These are phyloP conservation scores for Ramaria sp. DNA, from an alignment of 768 basidiomycete genomes.

Conservation along the genomic window DNA sequence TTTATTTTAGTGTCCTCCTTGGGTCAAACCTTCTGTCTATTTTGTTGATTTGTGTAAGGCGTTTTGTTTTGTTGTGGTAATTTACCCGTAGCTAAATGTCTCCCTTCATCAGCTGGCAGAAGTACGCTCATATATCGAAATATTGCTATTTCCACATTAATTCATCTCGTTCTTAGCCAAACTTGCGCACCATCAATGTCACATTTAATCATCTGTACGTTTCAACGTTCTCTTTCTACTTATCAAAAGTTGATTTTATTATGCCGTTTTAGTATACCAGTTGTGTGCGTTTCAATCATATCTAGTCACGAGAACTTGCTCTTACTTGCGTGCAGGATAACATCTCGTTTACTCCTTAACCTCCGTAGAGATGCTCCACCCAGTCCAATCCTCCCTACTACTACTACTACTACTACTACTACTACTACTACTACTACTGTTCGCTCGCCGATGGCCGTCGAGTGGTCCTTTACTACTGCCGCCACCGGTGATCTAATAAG, in stretches of 20 bases:
- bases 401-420: no score
- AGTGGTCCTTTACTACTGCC: neutral
- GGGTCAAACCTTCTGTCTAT: neutral
- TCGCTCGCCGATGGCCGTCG: neutral
- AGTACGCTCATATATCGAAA: neutral
- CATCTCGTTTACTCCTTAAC: conserved; percentile 1
- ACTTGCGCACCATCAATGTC: conserved; percentile 1
- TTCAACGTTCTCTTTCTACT: neutral
- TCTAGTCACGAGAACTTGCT: neutral
- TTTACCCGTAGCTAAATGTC: neutral
- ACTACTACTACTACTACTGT: no score
- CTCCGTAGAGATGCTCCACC: neutral
- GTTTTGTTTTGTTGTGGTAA: neutral
- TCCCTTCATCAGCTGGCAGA: neutral
- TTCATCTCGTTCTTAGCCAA: neutral
- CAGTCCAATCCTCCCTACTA: neutral
- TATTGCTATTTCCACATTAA: neutral
- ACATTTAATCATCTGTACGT: conserved; percentile 1
- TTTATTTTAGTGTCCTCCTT: neutral
- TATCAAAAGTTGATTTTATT: neutral
- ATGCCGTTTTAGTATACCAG: neutral
- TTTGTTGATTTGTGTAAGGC: conserved; percentile 1
- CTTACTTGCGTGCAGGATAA: neutral
- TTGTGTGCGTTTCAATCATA: neutral
- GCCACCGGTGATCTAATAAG: neutral